Conservation (phyloP, 1,284 basidiomycete genomes). For the Naganishia sp. region DNA sequence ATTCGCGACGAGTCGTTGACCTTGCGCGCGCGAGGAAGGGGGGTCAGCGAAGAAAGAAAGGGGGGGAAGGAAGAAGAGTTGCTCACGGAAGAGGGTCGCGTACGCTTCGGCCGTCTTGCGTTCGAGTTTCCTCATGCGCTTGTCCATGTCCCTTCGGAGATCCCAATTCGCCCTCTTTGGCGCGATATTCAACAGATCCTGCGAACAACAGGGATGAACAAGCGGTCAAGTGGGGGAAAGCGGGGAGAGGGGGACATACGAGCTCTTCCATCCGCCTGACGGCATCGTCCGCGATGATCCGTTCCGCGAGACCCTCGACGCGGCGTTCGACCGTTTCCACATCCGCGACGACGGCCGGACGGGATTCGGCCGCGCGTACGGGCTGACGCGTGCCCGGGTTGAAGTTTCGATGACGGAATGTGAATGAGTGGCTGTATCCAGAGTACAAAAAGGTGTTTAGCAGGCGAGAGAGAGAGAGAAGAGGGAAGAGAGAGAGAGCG, state of each 20-base stretch:
- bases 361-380: constrained; percentile 60
- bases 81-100: constrained; percentile 84
- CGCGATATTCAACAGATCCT: constrained; percentile 96
- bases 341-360: constrained; percentile 45
- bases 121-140: constrained; percentile 84
- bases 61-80: background rate
- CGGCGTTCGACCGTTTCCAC: constrained; percentile 84
- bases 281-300: constrained; percentile 82
- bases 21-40: constrained; percentile 32
- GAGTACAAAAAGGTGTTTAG: background rate
- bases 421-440: constrained; percentile 58
- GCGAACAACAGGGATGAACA: constrained; percentile 1
- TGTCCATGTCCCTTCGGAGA: constrained; percentile 89
- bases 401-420: constrained; percentile 75
- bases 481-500: background rate
- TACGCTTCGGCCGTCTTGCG: constrained; percentile 87
- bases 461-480: background rate
- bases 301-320: constrained; percentile 78
- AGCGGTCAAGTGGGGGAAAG: background rate
- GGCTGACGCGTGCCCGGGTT: constrained; percentile 78
- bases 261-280: constrained; percentile 79
- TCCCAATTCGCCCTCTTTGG: constrained; percentile 97
- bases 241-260: constrained; percentile 57
- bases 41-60: background rate
- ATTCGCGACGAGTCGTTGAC: constrained; percentile 51